These are phyloP conservation scores for Pseudonectria buxi DNA, from an alignment of 2,329 filamentous ascomycete genomes.

Conservation along the genomic window DNA sequence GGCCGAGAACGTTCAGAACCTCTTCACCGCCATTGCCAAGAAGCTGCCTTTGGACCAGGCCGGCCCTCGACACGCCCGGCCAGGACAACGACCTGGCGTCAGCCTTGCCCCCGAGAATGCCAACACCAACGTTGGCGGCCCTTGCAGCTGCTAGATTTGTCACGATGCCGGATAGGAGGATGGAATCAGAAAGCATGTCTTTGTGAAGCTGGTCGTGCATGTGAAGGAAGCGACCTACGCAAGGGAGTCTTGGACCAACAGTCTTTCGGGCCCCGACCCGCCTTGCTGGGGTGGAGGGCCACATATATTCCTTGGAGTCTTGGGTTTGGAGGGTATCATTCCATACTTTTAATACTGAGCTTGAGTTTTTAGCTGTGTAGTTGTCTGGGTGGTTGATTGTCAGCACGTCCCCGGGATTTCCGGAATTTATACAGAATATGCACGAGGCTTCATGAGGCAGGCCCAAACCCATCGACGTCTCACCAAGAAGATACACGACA, in stretches of 20 bases:
- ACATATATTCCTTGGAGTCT: conserved; percentile 35
- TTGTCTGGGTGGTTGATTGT: conserved; percentile 13
- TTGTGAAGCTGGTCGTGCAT: conserved; percentile 16
- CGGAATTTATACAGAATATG: conserved; percentile 15
- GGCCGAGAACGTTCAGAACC: conserved; percentile 86
- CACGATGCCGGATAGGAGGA: conserved; percentile 9
- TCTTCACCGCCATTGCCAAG: conserved; percentile 97
- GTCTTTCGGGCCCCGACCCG: conserved; percentile 20
- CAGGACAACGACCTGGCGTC: conserved; percentile 53
- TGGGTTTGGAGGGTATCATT: conserved; percentile 33
- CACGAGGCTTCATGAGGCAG: too few species aligned
- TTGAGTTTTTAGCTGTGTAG: conserved; percentile 20
- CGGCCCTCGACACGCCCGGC: conserved; percentile 78
- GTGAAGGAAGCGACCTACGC: conserved; percentile 14
- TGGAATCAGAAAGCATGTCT: conserved; percentile 13
- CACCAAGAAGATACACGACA: too few species aligned
- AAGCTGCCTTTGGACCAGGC: conserved; percentile 94
- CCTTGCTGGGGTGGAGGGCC: conserved; percentile 22
- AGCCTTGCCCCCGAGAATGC: conserved; percentile 50
- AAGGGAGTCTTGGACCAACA: conserved; percentile 21
- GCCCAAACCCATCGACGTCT: too few species aligned
- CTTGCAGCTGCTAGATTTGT: conserved; percentile 47
- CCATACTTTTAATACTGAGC: conserved; percentile 31
- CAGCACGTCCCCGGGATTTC: conserved; percentile 12
- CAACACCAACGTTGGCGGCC: conserved; percentile 50